Evolutionary conservation across 345 rosid species (phyloP), one percentile per base, ranked within the genome.

Genomic region (Geranium rotundifolium): DNA sequence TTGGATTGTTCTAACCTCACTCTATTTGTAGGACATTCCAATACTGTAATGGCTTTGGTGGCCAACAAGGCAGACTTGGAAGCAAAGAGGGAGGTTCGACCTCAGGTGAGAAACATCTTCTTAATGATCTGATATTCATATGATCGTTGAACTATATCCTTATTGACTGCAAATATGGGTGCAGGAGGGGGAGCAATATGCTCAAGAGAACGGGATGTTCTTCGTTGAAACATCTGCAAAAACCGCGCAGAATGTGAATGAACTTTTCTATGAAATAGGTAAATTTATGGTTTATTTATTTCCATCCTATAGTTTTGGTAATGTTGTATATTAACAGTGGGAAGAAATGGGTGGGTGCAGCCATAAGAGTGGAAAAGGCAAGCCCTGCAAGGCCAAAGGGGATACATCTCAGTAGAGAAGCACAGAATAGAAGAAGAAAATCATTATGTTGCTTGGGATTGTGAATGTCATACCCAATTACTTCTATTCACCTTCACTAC

Each of bases 191-290:
- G 70, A 71, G 29, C 63, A 68, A 62, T 73, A 65, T 58, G 71
- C 80, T 63, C 76, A 79, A 67, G 83, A 76, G 68, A 79, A 71
- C 13, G 78, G 75, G 58, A 71, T 79, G 72, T 69, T 76, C 61
- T 79, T 71, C 71, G 58, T 63, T 23, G 83, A 79, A 69, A 76
- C 83, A 58, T 69, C 83, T 31, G 80, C 83, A 17, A 79, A 79
- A 76, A 67, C 74, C 55, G 72, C 78, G 19, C 63, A 61, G 14
- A 67, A 79, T 56, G 69, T 76, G 29, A 73, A 79, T 55, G 78
- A 71, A 59, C 75, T 76, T 52, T 79, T 79, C 68, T 63, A 60
- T 1, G 80, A 73, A 72, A 76, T 79, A 29, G 78, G 78, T 76
- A 73, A 64, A 5, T 50, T 59, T 15, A 15, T 46, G 30, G 58